Percentiles rank a stretch among this genome's conserved stretches.
Evolutionary conservation across 345 rosid species (phyloP).

Genomic region (Bruguiera parviflora): DNA sequence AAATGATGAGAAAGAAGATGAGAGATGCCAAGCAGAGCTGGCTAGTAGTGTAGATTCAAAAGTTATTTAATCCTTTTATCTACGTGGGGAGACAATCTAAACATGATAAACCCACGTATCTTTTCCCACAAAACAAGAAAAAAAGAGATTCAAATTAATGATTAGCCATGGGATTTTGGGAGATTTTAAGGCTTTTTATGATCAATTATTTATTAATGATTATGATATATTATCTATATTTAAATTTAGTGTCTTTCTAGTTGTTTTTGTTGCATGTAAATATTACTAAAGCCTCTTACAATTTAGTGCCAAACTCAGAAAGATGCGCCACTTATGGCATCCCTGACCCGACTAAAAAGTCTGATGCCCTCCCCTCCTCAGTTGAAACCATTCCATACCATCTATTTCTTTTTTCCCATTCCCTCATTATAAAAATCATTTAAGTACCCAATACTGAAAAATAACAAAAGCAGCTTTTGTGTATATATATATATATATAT

Average conservation of each 20-base stretch:
- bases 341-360: constrained; percentile 19
- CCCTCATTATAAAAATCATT: constrained; percentile 16
- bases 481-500: too few species aligned
- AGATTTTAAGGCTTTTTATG: constrained; percentile 12
- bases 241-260: too few species aligned
- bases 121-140: not conserved
- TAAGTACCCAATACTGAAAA: constrained; percentile 20
- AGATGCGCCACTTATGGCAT: constrained; percentile 29
- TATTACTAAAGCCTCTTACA: constrained; percentile 20
- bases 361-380: constrained; percentile 18
- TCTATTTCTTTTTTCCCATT: not conserved
- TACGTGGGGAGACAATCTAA: not conserved
- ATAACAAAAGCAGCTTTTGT: constrained; percentile 11
- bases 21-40: not conserved
- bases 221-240: too few species aligned
- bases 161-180: constrained; percentile 39
- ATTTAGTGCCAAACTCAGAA: constrained; percentile 30
- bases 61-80: constrained; percentile 17
- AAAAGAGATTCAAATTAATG: constrained; percentile 25
- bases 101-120: not conserved
- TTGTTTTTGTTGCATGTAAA: not conserved
- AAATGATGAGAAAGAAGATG: constrained; percentile 14
- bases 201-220: too few species aligned
- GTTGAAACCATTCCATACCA: not conserved
- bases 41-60: not conserved